Conservation (phyloP, 352 stramenopile species). For the Phytophthora agathidicida region DNA sequence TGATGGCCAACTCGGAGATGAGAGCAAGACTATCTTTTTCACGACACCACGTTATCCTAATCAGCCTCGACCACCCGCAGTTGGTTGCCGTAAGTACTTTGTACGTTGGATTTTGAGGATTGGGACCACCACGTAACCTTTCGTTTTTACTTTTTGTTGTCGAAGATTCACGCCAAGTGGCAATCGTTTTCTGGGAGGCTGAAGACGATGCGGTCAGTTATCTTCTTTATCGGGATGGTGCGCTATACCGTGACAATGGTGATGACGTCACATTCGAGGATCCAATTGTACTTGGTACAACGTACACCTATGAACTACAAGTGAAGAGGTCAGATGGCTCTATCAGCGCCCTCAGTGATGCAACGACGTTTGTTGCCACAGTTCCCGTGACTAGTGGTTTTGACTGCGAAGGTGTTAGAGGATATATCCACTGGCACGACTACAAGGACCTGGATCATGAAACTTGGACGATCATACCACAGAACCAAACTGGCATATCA, state of each 20-base stretch:
- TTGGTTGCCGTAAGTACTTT: slow-evolving; percentile 56
- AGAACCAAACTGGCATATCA: slow-evolving; percentile 21
- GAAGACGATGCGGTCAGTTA: slow-evolving; percentile 37
- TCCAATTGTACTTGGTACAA: slow-evolving; percentile 27
- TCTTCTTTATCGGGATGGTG: slow-evolving; percentile 41
- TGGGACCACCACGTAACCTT: not conserved
- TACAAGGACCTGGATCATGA: slow-evolving; percentile 44
- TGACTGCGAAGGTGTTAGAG: slow-evolving; percentile 36
- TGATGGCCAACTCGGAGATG: slow-evolving; percentile 31
- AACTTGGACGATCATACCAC: slow-evolving; percentile 48
- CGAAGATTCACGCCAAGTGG: slow-evolving; percentile 37
- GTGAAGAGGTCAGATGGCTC: slow-evolving; percentile 27
- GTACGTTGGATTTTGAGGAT: not conserved
- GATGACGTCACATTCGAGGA: slow-evolving; percentile 49
- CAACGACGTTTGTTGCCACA: slow-evolving; percentile 23
- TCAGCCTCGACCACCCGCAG: slow-evolving; percentile 48
- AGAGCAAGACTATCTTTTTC: slow-evolving; percentile 50
- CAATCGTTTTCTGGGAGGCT: slow-evolving; percentile 42
- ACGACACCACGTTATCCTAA: slow-evolving; percentile 32
- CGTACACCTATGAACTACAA: slow-evolving; percentile 48
- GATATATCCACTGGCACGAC: slow-evolving; percentile 40
- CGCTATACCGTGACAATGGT: slow-evolving; percentile 27
- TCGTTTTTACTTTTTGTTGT: not conserved
- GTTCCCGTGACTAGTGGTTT: slow-evolving; percentile 23
- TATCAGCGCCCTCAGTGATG: slow-evolving; percentile 36